Conservation (phyloP, 192 early-diverging fungal species). For the Coemansia sp. region DNA sequence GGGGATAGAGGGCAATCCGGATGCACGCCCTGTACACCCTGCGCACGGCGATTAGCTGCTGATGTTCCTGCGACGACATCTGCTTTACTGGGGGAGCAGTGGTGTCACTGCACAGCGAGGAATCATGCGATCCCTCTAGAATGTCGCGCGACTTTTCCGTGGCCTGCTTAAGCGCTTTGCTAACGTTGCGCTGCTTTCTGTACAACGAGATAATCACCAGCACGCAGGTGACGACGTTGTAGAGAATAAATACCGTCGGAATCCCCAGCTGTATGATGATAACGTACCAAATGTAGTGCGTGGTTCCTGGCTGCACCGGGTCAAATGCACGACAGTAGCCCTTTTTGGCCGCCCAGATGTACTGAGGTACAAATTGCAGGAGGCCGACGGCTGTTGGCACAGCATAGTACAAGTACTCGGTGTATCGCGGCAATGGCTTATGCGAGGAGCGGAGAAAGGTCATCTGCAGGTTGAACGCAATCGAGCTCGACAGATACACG, state of each 20-base stretch:
- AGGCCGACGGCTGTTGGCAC: conserved; percentile 9
- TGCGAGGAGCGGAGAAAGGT: conserved; percentile 16
- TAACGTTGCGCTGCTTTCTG: conserved; percentile 17
- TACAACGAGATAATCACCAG: conserved; percentile 22
- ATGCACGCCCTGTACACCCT: conserved; percentile 31
- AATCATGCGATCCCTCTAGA: not conserved
- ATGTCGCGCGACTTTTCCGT: conserved; percentile 1
- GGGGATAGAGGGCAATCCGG: conserved; percentile 37
- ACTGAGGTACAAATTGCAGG: conserved; percentile 12
- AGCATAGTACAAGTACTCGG: conserved; percentile 31
- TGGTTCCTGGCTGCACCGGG: conserved; percentile 7
- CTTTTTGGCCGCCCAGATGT: conserved; percentile 11
- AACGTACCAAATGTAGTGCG: conserved; percentile 11
- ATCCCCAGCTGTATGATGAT: conserved; percentile 12
- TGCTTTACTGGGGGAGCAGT: not conserved
- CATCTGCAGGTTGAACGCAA: conserved; percentile 41
- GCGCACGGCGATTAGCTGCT: conserved; percentile 23
- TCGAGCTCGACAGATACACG: conserved; percentile 34
- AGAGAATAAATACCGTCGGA: conserved; percentile 20
- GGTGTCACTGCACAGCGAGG: not conserved
- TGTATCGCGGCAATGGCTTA: conserved; percentile 15
- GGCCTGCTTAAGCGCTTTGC: conserved; percentile 4
- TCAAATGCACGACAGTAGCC: conserved; percentile 14
- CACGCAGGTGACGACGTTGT: conserved; percentile 18
- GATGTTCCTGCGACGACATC: conserved; percentile 12